These are phyloP conservation scores for Daldinia eschscholtzii DNA, from an alignment of 2,329 filamentous ascomycete genomes.

Conservation along the genomic window DNA sequence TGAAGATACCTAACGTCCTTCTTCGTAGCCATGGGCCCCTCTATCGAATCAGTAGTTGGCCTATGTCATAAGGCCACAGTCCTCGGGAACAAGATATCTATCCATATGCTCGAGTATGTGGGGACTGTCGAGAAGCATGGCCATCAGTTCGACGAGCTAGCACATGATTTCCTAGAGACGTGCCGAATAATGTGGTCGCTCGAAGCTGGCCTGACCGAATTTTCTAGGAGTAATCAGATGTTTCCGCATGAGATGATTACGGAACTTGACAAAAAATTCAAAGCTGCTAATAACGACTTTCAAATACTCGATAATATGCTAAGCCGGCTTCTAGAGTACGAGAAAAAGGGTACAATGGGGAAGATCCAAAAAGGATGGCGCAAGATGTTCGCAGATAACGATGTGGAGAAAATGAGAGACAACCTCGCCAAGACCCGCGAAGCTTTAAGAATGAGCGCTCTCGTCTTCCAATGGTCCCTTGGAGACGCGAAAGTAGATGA, in stretches of 20 bases:
- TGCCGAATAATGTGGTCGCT: constrained; percentile 76
- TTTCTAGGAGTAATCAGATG: constrained; percentile 61
- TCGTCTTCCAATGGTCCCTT: constrained; percentile 75
- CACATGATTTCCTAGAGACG: constrained; percentile 75
- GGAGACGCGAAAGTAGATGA: constrained; percentile 70
- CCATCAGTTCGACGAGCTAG: constrained; percentile 69
- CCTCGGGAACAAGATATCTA: constrained; percentile 73
- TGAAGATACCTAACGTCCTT: neutral
- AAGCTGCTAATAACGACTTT: constrained; percentile 71
- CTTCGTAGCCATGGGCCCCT: constrained; percentile 42
- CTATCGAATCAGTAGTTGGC: constrained; percentile 47
- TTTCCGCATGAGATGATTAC: constrained; percentile 71
- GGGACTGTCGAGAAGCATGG: constrained; percentile 67
- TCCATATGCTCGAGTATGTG: constrained; percentile 74
- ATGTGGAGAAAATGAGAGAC: constrained; percentile 70
- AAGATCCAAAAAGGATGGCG: constrained; percentile 72
- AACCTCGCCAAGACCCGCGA: constrained; percentile 71
- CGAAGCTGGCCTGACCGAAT: constrained; percentile 72
- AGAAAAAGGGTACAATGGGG: constrained; percentile 71
- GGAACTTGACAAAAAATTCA: constrained; percentile 75
- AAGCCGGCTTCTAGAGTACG: constrained; percentile 70
- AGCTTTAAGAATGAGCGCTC: constrained; percentile 71
- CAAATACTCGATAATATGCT: constrained; percentile 73
- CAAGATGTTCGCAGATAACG: constrained; percentile 72
- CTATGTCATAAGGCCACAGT: constrained; percentile 64